Conservation (phyloP, 768 basidiomycete genomes). For the Leccinum boreale region DNA sequence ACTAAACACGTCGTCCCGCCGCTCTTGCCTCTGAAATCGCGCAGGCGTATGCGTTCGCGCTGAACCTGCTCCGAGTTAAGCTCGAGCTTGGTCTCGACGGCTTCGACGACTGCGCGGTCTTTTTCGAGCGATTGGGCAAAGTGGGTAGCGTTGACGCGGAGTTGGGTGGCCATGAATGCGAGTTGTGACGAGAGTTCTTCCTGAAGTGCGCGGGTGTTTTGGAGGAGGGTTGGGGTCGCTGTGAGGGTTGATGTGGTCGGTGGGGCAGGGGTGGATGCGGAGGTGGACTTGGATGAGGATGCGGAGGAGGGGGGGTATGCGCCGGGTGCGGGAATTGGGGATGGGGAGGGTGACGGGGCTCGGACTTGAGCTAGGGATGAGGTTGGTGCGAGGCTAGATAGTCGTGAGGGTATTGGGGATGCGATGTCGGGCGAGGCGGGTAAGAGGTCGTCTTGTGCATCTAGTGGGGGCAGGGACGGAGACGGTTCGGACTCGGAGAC, state of each 20-base stretch:
- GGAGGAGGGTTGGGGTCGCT: conserved; percentile 39
- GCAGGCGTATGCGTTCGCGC: conserved; percentile 57
- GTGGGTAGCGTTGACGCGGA: conserved; percentile 78
- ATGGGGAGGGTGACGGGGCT: conserved; percentile 15
- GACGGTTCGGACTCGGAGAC: conserved; percentile 11
- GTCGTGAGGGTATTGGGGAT: not conserved
- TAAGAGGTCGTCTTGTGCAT: conserved; percentile 31
- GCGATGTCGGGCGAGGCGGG: conserved; percentile 33
- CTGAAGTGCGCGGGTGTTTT: conserved; percentile 63
- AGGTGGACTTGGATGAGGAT: not conserved
- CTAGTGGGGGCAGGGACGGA: not conserved
- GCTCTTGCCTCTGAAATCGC: conserved; percentile 61
- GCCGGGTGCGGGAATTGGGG: conserved; percentile 8
- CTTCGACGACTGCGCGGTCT: conserved; percentile 69
- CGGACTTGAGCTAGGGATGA: not conserved
- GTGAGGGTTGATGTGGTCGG: conserved; percentile 35
- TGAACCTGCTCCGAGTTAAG: conserved; percentile 67
- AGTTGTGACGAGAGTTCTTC: conserved; percentile 74
- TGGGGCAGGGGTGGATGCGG: conserved; percentile 24
- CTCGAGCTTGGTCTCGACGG: conserved; percentile 70
- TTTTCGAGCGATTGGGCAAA: conserved; percentile 71
- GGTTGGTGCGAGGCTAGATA: not conserved
- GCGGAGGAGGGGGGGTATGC: not conserved
- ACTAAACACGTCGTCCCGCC: conserved; percentile 72
- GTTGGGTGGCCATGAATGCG: conserved; percentile 81